Base-by-base conservation (phyloP, 768 basidiomycete genomes). In the Termitomyces sp. region DNA sequence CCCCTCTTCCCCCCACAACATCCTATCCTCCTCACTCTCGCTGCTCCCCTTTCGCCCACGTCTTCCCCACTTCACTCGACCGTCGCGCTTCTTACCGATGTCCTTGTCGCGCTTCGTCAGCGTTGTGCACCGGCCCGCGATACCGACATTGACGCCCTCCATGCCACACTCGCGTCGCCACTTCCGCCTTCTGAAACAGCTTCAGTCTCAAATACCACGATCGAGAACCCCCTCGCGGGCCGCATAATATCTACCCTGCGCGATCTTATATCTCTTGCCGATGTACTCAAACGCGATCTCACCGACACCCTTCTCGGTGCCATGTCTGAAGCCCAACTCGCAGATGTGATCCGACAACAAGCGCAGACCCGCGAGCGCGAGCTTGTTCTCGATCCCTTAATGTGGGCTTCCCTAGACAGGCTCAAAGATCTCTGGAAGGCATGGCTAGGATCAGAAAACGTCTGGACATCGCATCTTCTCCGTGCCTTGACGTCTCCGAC, bases 51-150 rank as follows among this genome's bases (percentile, higher is more conserved):
- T 12, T 75, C 87, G 1, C 89, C 89, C 0, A 87, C 88, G 0
- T 81, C 86, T 1, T 83, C 85, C 0, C 88, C 87, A 0, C 73
- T 90, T 16, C 76, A 79, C 46, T 84, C 86, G 20, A 75, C 81
- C 18, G 63, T 82, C n/a, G 70, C 68, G 31, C 72, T 85, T 55
- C 72, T 90, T 28, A 77, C 76, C 31, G 84, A 86, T 53, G 70
- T 84, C 10, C 69, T 89, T 12, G 47, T 59, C 7, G 74, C 77
- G 26, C 71, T 90, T 13, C 78, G 77, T 18, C 68, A 81, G 64
- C 82, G 88, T 48, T 90, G 87, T 53, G 86, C 88, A 2, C 88
- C 89, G 6, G 72, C 78, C 18, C 79, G 87, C 36, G 89, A 91
- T 62, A 61, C 70, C 13, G 71, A 75, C 26, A 71, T 89, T 18